These are phyloP conservation scores for Bacidia gigantensis DNA, from an alignment of 495 filamentous ascomycete genomes.

Conservation along the genomic window DNA sequence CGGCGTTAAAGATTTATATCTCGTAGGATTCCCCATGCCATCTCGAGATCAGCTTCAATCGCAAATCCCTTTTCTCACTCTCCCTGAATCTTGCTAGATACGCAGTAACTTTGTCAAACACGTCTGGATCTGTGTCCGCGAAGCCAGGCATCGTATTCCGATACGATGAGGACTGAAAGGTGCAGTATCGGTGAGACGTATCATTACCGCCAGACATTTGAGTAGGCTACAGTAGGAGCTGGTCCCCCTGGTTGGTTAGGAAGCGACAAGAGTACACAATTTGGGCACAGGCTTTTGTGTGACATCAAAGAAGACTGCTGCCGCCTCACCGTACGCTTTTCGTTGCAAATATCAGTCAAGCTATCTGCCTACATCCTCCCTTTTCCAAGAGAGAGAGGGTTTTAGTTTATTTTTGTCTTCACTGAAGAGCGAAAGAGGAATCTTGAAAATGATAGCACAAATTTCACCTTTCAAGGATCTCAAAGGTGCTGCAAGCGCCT, in stretches of 20 bases:
- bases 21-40: slow-evolving; percentile 41
- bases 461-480: too few relatives aligned
- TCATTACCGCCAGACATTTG: slow-evolving; percentile 32
- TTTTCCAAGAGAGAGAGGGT: too few relatives aligned
- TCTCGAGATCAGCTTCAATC: slow-evolving; percentile 45
- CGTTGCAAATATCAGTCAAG: neutral
- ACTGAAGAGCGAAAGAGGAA: neutral
- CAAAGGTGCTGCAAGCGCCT: too few relatives aligned
- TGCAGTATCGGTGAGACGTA: slow-evolving; percentile 37
- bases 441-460: neutral
- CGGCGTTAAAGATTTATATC: slow-evolving; percentile 27
- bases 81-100: slow-evolving; percentile 42
- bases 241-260: slow-evolving; percentile 46
- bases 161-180: slow-evolving; percentile 24
- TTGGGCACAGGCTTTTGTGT: slow-evolving; percentile 36
- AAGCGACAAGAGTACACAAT: slow-evolving; percentile 41
- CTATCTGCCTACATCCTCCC: too few relatives aligned
- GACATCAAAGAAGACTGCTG: slow-evolving; percentile 40
- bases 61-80: slow-evolving; percentile 42
- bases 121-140: slow-evolving; percentile 38
- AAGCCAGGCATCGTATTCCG: slow-evolving; percentile 39
- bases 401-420: too few relatives aligned
- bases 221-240: slow-evolving; percentile 32
- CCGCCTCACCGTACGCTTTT: slow-evolving; percentile 44
- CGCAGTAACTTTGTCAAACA: slow-evolving; percentile 39